Evolutionary conservation across 2,329 filamentous ascomycete species (phyloP), one percentile per base, ranked within the genome.

Genomic region (Diplodia corticola): DNA sequence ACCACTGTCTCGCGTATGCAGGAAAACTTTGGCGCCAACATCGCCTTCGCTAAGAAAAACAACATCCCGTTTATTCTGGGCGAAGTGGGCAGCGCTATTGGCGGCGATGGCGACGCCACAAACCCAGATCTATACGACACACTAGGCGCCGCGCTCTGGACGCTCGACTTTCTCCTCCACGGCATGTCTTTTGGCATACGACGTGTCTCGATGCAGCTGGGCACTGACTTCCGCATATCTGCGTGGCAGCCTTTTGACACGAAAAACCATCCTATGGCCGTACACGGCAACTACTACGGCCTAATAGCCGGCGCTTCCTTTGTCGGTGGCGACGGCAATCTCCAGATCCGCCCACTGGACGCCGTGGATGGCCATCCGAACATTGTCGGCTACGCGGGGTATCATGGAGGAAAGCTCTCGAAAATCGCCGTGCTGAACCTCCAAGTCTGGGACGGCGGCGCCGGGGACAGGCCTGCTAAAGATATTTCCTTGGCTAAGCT

Each of bases 111-210:
- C 17, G 37, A 17, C 9, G 4, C 2, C n/a, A 4, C 17, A 3
- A 30, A 30, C 37, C 0, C 4, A 13, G 7, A 4, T 2, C 53
- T 63, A 3, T 66, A 55, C 44, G 54, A n/a, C 22, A 50, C 50
- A 3, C 60, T 66, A 0, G 55, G 64, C 22, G 54, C n/a, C 12
- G 46, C 64, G 5, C 22, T 66, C 0, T 66, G 64, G 64, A 33
- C 40, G 24, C 28, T 63, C 7, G 64, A 66, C 35, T 66, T 63
- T 17, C 22, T 57, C 3, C 22, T 64, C 3, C 12, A 64, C 50
- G 30, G 40, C 63, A 64, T 64, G 63, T 3, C 63, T 3, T 17
- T 63, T 5, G 33, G 22, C 28, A 28, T 63, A 9, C 0, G 4
- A 0, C 40, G 60, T 9, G 48, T 53, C 1, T 49, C 40, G 10